These are phyloP conservation scores for Phytophthora fragariae DNA, from an alignment of 352 stramenopile genomes.

Conservation along the genomic window DNA sequence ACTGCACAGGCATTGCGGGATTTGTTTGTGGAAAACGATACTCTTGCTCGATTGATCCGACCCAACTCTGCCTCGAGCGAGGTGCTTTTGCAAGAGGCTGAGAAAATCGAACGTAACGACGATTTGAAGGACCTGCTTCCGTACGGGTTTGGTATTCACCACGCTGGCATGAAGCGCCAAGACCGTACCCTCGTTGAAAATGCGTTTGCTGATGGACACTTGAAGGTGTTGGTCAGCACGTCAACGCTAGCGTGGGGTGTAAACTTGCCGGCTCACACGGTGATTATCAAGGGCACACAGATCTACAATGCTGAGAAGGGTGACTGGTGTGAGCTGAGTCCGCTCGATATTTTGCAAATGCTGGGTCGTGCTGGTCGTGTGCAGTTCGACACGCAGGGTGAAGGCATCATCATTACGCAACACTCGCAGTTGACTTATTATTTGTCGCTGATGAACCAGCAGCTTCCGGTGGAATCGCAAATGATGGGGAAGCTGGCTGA, in stretches of 20 bases:
- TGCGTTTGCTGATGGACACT: conserved; percentile 97
- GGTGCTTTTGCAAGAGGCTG: conserved; percentile 95
- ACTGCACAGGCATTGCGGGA: conserved; percentile 97
- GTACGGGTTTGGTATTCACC: conserved; percentile 99
- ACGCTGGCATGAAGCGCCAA: conserved; percentile 97
- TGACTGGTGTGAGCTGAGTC: conserved; percentile 98
- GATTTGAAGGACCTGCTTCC: conserved; percentile 99
- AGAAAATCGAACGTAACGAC: conserved; percentile 94
- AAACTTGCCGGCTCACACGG: conserved; percentile 99
- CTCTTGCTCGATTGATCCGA: conserved; percentile 93
- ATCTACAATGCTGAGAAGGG: conserved; percentile 99
- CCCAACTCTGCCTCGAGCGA: conserved; percentile 85
- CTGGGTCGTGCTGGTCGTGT: conserved; percentile 97
- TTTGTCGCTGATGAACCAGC: conserved; percentile 99
- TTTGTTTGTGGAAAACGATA: conserved; percentile 96
- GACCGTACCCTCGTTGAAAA: conserved; percentile 99
- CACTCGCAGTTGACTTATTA: conserved; percentile 99
- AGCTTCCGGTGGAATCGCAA: conserved; percentile 99
- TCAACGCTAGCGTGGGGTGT: conserved; percentile 99
- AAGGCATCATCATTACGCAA: conserved; percentile 99
- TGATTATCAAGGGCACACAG: conserved; percentile 99
- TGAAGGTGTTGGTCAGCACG: conserved; percentile 98
- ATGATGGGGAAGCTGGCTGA: conserved; percentile 96
- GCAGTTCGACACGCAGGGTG: conserved; percentile 98
- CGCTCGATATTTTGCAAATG: conserved; percentile 99